Conservation (phyloP, 345 rosid species). For the Acer negundo region DNA sequence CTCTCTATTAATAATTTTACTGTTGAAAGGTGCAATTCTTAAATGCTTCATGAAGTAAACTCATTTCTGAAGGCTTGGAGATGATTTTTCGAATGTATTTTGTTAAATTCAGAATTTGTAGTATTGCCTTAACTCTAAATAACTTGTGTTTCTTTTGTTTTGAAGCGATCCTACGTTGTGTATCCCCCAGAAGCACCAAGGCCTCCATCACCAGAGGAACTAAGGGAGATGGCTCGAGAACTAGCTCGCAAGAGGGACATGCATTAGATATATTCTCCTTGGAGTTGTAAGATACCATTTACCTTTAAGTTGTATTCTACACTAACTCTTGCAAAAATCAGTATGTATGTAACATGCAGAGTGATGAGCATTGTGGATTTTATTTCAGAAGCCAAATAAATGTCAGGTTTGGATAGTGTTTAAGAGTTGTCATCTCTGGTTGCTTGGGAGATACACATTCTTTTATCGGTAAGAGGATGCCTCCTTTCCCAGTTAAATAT, state of each 20-base stretch:
- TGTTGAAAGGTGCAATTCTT: background rate
- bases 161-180: conserved; percentile 57
- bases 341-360: conserved; percentile 1
- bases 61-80: background rate
- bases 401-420: background rate
- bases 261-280: conserved; percentile 25
- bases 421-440: no score
- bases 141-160: conserved; percentile 4
- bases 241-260: conserved; percentile 47
- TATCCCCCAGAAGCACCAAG: conserved; percentile 55
- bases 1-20: background rate
- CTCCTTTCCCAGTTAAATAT: background rate
- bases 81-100: background rate
- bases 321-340: background rate
- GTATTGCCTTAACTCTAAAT: conserved; percentile 8
- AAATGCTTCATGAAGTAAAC: background rate
- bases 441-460: no score
- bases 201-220: conserved; percentile 68
- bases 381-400: conserved; percentile 3
- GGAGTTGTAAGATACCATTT: conserved; percentile 14
- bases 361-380: conserved; percentile 1
- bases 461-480: background rate
- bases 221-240: conserved; percentile 71
- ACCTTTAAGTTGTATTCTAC: background rate
- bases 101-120: background rate